phyloP scores from a whole-genome alignment of 768 basidiomycete species.

The Guyanaporus albipodus region DNA sequence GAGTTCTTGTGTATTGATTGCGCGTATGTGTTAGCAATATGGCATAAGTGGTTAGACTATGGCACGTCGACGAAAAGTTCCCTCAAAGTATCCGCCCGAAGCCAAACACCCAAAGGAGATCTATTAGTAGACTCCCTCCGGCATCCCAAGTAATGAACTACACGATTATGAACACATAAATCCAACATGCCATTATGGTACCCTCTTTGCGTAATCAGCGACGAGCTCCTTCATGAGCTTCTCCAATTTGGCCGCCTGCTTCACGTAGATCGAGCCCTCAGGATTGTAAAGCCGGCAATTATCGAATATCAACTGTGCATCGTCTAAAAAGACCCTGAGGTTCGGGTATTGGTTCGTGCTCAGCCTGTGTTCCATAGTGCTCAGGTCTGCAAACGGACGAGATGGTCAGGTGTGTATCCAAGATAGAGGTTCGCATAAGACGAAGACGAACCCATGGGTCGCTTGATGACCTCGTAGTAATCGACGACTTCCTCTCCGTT shows the following conservation, averaged over 20 bases:
- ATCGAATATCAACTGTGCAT: slow-evolving; percentile 80
- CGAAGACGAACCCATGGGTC: slow-evolving; percentile 83
- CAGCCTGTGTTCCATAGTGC: slow-evolving; percentile 87
- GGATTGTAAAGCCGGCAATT: slow-evolving; percentile 91
- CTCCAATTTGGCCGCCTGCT: slow-evolving; percentile 82
- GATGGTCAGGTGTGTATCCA: not conserved
- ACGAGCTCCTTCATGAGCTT: slow-evolving; percentile 63
- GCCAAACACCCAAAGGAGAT: no score
- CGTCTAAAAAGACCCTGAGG: slow-evolving; percentile 71
- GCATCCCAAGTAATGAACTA: not conserved
- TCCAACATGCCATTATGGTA: slow-evolving; percentile 7
- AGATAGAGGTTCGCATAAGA: not conserved
- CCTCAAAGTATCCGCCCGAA: no score
- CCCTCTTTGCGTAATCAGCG: slow-evolving; percentile 23
- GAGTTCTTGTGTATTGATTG: no score
- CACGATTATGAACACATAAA: not conserved
- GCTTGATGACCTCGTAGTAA: slow-evolving; percentile 84
- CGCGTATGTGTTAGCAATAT: no score
- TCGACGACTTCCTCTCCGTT: slow-evolving; percentile 75
- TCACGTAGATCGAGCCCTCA: slow-evolving; percentile 72
- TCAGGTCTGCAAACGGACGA: slow-evolving; percentile 56
- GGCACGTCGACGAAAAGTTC: no score
- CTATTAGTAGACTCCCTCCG: not conserved
- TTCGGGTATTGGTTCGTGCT: slow-evolving; percentile 77
- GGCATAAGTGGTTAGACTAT: no score